Conservation (phyloP, 371 early-diverging fungal species). For the Mucor mucedo region DNA sequence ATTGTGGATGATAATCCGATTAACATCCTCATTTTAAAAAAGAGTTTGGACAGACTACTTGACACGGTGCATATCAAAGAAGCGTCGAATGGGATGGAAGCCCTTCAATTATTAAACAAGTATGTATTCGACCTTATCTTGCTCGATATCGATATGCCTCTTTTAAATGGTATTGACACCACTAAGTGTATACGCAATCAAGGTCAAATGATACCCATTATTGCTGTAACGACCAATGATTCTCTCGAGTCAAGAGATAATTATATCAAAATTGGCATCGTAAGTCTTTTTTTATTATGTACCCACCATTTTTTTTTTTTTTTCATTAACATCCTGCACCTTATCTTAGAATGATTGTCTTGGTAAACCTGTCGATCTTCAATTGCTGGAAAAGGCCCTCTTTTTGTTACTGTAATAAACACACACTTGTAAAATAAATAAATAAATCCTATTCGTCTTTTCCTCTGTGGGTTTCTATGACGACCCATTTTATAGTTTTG, state of each 20-base stretch:
- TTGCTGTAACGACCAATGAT: conserved; percentile 71
- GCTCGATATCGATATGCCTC: conserved; percentile 68
- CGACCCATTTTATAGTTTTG: too few relatives aligned
- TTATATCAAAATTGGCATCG: conserved; percentile 38
- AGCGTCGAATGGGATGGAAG: conserved; percentile 45
- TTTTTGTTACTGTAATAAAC: not conserved
- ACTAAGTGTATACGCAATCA: conserved; percentile 40
- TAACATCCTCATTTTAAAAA: conserved; percentile 55
- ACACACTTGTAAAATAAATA: too few relatives aligned
- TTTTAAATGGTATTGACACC: conserved; percentile 56
- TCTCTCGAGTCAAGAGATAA: conserved; percentile 27
- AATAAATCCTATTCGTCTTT: too few relatives aligned
- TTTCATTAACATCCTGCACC: not conserved
- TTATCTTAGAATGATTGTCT: conserved; percentile 26
- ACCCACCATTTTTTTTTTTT: not conserved
- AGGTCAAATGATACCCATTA: conserved; percentile 61
- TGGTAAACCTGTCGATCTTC: conserved; percentile 22
- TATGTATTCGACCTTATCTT: conserved; percentile 55
- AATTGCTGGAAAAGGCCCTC: conserved; percentile 16
- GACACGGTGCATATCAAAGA: conserved; percentile 25
- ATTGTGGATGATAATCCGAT: conserved; percentile 65
- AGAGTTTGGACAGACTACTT: conserved; percentile 50
- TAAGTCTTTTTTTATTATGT: conserved; percentile 6
- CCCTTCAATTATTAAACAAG: conserved; percentile 43
- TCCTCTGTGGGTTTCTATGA: too few relatives aligned